Evolutionary conservation across 1,284 basidiomycete species (phyloP).

Genomic region (Ganoderma lucidum): DNA sequence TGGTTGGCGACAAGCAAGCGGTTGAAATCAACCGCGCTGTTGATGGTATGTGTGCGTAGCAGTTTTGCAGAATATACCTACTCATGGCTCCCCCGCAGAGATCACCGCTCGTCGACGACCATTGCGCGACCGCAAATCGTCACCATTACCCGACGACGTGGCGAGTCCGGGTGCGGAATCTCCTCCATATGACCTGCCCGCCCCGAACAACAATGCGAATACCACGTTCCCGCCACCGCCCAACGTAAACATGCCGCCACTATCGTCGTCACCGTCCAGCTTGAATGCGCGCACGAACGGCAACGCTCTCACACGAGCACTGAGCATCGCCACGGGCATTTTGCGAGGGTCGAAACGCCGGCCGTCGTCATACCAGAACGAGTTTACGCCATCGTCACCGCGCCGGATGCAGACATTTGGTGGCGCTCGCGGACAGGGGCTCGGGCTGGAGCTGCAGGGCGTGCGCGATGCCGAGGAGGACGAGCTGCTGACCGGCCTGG

Average conservation of each 20-base stretch:
- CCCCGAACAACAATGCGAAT: conserved; percentile 40
- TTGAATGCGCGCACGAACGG: conserved; percentile 63
- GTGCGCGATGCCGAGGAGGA: conserved; percentile 84
- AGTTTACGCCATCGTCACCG: conserved; percentile 53
- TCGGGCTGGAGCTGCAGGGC: conserved; percentile 40
- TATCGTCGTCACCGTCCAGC: conserved; percentile 73
- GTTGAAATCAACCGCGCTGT: conserved; percentile 82
- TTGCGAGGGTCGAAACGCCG: conserved; percentile 70
- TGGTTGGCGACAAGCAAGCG: conserved; percentile 77
- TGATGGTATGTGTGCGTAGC: conserved; percentile 61
- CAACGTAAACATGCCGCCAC: conserved; percentile 47
- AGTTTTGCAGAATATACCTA: background rate
- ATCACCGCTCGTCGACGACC: conserved; percentile 68
- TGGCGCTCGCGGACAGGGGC: conserved; percentile 35
- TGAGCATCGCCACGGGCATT: conserved; percentile 91
- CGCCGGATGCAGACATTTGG: conserved; percentile 52
- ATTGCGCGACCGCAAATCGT: conserved; percentile 59
- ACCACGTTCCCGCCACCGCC: conserved; percentile 76
- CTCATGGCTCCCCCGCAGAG: conserved; percentile 53
- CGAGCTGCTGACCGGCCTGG: conserved; percentile 76
- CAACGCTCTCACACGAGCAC: conserved; percentile 85
- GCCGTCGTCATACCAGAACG: conserved; percentile 40
- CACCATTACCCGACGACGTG: conserved; percentile 54
- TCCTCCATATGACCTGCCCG: conserved; percentile 40
- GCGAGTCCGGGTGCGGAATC: conserved; percentile 40